phyloP scores from a whole-genome alignment of 1,284 basidiomycete genomes.

The Leucocoprinus gongylophorus region DNA sequence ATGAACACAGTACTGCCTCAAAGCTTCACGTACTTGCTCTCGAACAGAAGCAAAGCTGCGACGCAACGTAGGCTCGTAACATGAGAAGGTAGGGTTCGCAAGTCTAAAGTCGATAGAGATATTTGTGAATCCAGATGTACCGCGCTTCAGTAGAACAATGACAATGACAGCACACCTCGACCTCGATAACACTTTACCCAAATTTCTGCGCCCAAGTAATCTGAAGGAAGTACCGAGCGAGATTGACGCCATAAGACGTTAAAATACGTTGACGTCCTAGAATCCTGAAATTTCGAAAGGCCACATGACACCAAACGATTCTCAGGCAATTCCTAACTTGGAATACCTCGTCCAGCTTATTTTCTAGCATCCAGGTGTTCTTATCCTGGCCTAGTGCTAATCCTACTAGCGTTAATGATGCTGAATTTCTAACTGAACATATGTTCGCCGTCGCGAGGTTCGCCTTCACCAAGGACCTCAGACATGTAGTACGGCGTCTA shows the following conservation, averaged over 20 bases:
- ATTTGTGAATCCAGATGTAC: neutral
- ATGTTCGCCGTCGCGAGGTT: slow-evolving; percentile 91
- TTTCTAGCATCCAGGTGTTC: slow-evolving; percentile 49
- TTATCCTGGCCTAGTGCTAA: neutral
- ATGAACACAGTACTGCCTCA: neutral
- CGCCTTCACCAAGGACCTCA: slow-evolving; percentile 91
- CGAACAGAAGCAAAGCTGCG: slow-evolving; percentile 8
- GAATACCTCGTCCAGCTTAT: slow-evolving; percentile 91
- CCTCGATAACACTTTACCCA: slow-evolving; percentile 1
- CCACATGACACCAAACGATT: too few species aligned
- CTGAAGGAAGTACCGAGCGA: slow-evolving; percentile 2
- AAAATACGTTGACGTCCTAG: neutral
- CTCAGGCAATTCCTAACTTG: slow-evolving; percentile 76
- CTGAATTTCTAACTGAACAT: slow-evolving; percentile 83
- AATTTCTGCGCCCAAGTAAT: slow-evolving; percentile 4
- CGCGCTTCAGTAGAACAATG: neutral
- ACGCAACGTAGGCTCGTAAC: neutral
- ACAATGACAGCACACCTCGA: neutral
- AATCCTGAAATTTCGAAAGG: too few species aligned
- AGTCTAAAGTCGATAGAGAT: neutral
- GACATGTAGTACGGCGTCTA: slow-evolving; percentile 68
- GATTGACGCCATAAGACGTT: slow-evolving; percentile 2
- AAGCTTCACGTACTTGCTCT: slow-evolving; percentile 1
- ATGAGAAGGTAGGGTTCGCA: neutral
- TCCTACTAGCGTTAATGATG: slow-evolving; percentile 78